Conservation (phyloP, 2,329 filamentous ascomycete species). For the Ascomycota sp. region DNA sequence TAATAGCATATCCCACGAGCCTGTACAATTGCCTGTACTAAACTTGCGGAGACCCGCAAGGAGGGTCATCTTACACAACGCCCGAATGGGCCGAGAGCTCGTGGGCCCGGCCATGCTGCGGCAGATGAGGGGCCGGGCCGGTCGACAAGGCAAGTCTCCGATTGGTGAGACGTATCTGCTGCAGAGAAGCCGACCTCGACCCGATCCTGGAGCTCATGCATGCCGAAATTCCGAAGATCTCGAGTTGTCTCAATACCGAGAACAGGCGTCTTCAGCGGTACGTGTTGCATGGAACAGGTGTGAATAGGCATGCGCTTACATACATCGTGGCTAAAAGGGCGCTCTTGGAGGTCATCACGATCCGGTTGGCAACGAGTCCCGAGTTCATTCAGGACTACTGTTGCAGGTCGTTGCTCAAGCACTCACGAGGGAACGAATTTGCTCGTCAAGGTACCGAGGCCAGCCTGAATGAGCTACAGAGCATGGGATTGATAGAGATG, state of each 20-base stretch:
- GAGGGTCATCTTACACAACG: constrained; percentile 55
- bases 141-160: constrained; percentile 59
- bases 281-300: not conserved
- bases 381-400: constrained; percentile 50
- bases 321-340: constrained; percentile 30
- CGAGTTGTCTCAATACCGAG: constrained; percentile 47
- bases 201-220: constrained; percentile 50
- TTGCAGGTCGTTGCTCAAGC: constrained; percentile 42
- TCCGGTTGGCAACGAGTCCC: constrained; percentile 43
- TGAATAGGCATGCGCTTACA: not conserved
- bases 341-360: constrained; percentile 49
- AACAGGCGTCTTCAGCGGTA: constrained; percentile 48
- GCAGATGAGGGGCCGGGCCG: constrained; percentile 63
- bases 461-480: constrained; percentile 36
- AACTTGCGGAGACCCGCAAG: constrained; percentile 30
- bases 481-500: constrained; percentile 31
- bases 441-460: constrained; percentile 33
- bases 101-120: constrained; percentile 63
- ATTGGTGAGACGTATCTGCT: constrained; percentile 62
- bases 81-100: constrained; percentile 55
- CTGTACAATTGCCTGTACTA: constrained; percentile 1
- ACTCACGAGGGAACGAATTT: constrained; percentile 27
- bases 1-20: not conserved
- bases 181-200: constrained; percentile 45
- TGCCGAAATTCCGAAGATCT: constrained; percentile 48